A percentile compares a stretch with the other conserved stretches of the same genome.
Conservation (phyloP, 441 rosid species). For the Eutrema salsugineum region DNA sequence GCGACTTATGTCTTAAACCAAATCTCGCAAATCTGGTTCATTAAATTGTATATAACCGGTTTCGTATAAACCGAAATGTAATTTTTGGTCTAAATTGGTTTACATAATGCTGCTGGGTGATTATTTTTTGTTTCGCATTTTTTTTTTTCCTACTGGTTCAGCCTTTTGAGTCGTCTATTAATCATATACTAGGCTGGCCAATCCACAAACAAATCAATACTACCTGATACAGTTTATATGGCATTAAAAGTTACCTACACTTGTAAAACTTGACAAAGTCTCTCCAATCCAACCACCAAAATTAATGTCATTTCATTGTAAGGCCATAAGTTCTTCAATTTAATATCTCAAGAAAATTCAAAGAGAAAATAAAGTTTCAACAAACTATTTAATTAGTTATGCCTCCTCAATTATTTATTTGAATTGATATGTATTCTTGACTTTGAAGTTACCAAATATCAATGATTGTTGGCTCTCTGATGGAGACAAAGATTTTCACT, state of each 20-base stretch:
- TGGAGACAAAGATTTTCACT: not conserved
- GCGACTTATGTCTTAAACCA: too few species aligned
- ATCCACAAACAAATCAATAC: not conserved
- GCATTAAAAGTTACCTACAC: not conserved
- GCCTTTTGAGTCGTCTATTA: too few species aligned
- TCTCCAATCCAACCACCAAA: not conserved
- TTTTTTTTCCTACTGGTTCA: too few species aligned
- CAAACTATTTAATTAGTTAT: not conserved
- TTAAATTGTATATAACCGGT: too few species aligned
- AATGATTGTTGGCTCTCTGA: not conserved
- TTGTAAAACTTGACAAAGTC: not conserved
- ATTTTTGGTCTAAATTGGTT: too few species aligned
- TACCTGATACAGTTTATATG: not conserved
- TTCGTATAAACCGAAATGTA: too few species aligned
- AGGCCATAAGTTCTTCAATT: conserved; percentile 41
- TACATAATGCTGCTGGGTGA: too few species aligned
- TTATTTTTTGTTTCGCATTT: too few species aligned
- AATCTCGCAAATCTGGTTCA: too few species aligned
- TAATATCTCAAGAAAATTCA: not conserved
- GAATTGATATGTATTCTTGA: not conserved
- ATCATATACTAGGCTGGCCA: too few species aligned
- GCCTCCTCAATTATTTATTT: not conserved
- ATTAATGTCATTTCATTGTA: not conserved
- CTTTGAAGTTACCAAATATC: not conserved
- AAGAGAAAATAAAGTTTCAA: not conserved